Evolutionary conservation across 1,139 yeast species (phyloP).

Genomic region (Cylindricascospora bacillispora): DNA sequence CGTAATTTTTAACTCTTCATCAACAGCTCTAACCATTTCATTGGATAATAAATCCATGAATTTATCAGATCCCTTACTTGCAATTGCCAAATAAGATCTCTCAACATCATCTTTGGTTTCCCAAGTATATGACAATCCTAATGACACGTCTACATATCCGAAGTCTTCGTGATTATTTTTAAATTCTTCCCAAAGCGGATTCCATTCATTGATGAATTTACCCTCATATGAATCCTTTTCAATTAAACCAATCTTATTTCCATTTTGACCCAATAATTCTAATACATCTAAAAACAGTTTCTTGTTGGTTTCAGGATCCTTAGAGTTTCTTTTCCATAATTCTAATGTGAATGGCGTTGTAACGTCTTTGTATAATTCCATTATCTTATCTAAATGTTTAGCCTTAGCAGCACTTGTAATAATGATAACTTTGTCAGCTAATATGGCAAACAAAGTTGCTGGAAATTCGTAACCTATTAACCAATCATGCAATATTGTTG

Average conservation of each 20-base stretch:
- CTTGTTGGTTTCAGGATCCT: constrained; percentile 67
- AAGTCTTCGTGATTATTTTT: constrained; percentile 27
- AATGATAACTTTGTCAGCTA: constrained; percentile 47
- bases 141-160: constrained; percentile 43
- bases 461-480: constrained; percentile 90
- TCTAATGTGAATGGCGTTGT: constrained; percentile 32
- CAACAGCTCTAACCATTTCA: constrained; percentile 79
- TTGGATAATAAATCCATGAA: constrained; percentile 78
- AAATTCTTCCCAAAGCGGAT: constrained; percentile 38
- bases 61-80: constrained; percentile 67
- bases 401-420: constrained; percentile 85
- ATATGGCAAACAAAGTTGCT: constrained; percentile 64
- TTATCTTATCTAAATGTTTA: constrained; percentile 43
- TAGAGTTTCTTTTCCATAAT: constrained; percentile 60
- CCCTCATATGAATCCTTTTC: constrained; percentile 71
- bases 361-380: constrained; percentile 20
- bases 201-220: constrained; percentile 73
- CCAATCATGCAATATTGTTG: constrained; percentile 86
- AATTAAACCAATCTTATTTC: constrained; percentile 44
- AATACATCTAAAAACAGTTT: constrained; percentile 51
- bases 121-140: constrained; percentile 44
- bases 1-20: constrained; percentile 68
- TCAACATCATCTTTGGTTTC: constrained; percentile 78
- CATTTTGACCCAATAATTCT: constrained; percentile 34
- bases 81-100: constrained; percentile 48